These are phyloP conservation scores for Parmelia sp. DNA, from an alignment of 495 filamentous ascomycete genomes.

Conservation along the genomic window DNA sequence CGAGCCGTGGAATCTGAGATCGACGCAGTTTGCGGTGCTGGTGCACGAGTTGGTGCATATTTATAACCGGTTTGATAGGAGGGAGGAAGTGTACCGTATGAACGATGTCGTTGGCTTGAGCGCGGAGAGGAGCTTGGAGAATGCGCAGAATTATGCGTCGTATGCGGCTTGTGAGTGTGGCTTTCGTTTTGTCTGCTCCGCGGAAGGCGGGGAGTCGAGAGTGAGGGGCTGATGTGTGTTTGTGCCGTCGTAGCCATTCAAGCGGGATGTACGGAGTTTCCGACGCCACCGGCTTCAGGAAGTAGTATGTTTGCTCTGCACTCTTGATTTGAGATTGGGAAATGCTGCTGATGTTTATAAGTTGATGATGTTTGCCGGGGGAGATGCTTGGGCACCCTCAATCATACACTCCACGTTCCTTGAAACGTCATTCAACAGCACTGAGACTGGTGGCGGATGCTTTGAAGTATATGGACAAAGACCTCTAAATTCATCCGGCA, in stretches of 20 bases:
- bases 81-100: background rate
- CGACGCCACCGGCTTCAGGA: background rate
- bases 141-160: background rate
- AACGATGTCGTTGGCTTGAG: background rate
- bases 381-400: background rate
- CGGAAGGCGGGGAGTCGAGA: too few species aligned
- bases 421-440: background rate
- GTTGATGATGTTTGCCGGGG: background rate
- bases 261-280: background rate
- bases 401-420: background rate
- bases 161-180: background rate
- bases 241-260: background rate
- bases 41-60: slow-evolving; percentile 1
- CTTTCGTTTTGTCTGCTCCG: too few species aligned
- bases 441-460: too few species aligned
- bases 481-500: too few species aligned
- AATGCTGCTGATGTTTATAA: background rate
- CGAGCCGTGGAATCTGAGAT: background rate
- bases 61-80: background rate
- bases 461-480: too few species aligned
- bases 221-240: background rate
- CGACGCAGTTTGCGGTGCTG: background rate
- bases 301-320: background rate
- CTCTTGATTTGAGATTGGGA: background rate
- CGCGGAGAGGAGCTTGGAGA: background rate